Percentiles rank a stretch among this genome's conserved stretches.
phyloP scores from a whole-genome alignment of 306 rosid genomes.

The Cyamopsis tetragonoloba region DNA sequence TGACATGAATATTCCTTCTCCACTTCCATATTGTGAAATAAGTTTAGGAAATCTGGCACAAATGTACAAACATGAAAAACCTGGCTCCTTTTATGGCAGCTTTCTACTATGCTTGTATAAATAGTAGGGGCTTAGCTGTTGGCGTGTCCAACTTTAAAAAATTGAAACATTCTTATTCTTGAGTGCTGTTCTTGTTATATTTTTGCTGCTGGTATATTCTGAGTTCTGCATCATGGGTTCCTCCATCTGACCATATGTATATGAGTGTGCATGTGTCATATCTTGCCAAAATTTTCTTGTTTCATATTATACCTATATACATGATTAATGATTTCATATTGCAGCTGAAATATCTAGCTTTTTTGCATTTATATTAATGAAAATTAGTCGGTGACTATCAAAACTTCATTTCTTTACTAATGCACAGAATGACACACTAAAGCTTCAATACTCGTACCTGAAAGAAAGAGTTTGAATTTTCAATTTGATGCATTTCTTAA shows the following conservation, averaged over 20 bases:
- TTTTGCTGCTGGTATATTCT: neutral
- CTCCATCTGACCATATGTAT: neutral
- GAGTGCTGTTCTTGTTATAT: neutral
- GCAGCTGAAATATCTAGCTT: neutral
- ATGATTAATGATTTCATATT: neutral
- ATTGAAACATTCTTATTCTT: neutral
- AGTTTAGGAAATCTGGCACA: neutral
- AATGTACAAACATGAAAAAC: neutral
- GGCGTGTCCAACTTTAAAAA: neutral
- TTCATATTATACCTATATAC: neutral
- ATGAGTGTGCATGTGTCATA: neutral
- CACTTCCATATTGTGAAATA: neutral
- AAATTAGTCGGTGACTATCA: conserved; percentile 1
- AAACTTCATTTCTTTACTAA: neutral
- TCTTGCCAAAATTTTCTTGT: neutral
- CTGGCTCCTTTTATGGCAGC: neutral
- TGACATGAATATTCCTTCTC: neutral
- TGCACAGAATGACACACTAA: neutral
- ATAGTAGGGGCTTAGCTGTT: neutral
- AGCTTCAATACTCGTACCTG: neutral
- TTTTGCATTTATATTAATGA: neutral
- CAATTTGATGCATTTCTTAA: neutral
- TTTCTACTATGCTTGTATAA: neutral
- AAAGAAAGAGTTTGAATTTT: neutral
- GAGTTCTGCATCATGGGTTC: neutral